A percentile compares a stretch with the other conserved stretches of the same genome.
phyloP scores from a whole-genome alignment of 768 basidiomycete genomes.

The Guyanaporus albipodus region DNA sequence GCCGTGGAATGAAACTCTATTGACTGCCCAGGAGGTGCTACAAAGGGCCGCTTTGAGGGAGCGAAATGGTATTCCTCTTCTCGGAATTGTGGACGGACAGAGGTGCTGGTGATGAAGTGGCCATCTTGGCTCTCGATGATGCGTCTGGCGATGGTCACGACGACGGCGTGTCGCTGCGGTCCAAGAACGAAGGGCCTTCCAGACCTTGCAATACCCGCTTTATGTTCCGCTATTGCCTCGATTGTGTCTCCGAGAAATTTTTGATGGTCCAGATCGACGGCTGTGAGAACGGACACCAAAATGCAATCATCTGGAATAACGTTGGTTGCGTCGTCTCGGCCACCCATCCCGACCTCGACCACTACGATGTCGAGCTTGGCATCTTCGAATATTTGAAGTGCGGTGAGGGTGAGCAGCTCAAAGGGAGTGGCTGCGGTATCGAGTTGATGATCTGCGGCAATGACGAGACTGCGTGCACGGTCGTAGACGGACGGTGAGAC shows the following conservation, averaged over 20 bases:
- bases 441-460: conserved; percentile 42
- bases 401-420: conserved; percentile 82
- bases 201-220: conserved; percentile 71
- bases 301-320: conserved; percentile 67
- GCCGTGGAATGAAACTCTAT: conserved; percentile 42
- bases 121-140: conserved; percentile 38
- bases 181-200: conserved; percentile 66
- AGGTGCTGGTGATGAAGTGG: conserved; percentile 33
- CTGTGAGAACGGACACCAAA: conserved; percentile 75
- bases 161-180: conserved; percentile 50
- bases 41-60: conserved; percentile 26
- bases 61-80: conserved; percentile 33
- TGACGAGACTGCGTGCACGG: conserved; percentile 43
- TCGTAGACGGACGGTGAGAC: conserved; percentile 49
- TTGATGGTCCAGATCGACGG: conserved; percentile 93
- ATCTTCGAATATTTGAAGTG: conserved; percentile 70
- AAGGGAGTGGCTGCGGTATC: conserved; percentile 61
- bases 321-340: conserved; percentile 90
- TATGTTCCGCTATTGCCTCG: conserved; percentile 72
- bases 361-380: conserved; percentile 74
- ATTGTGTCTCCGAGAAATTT: conserved; percentile 79
- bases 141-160: conserved; percentile 41
- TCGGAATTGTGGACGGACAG: conserved; percentile 36
- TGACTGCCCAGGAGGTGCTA: conserved; percentile 38
- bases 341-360: conserved; percentile 95